Base-by-base conservation (phyloP, 768 basidiomycete genomes). In the Trametes elegans region DNA sequence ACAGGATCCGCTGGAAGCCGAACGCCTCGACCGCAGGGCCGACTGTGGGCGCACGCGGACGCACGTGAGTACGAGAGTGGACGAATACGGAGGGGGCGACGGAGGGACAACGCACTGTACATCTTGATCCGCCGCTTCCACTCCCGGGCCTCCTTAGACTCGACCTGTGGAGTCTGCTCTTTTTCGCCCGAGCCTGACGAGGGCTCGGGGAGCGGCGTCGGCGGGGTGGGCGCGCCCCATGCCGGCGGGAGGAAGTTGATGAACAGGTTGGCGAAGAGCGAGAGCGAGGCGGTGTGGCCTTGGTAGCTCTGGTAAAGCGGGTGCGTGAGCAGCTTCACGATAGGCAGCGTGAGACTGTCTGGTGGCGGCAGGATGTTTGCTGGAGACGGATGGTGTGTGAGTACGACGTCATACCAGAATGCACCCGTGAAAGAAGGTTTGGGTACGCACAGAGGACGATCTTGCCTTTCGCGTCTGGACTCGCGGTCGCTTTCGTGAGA, bases 11-110 rank as follows among this genome's bases (percentile, higher is more conserved):
- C 63, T 88, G 77, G 63, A 82, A 89, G 7, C 91, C 91, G 66
- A 93, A 93, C 3, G 91, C 91, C 67, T 93, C 91, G 58, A 92
- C 71, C 32, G 87, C 85, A 14, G 88, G 91, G 7, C 84, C 87
- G 60, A 93, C 90, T 93, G 55, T 4, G 19, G 21, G 41, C 44
- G 11, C 11, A 21, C 8, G 34, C 27, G 16, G 39, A 38, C 8
- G 34, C 54, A 5, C 57, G 53, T 35, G 21, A 34, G 26, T 31
- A 58, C 49, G 42, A 48, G 27, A 36, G 21, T 13, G 34, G 13
- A 2, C 24, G 24, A 14, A 7, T 14, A 26, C 41, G 41, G 13
- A 14, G 24, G 13, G 35, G 19, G 7, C 11, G 9, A 55, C 1
- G 39, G 13, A 21, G 24, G 60, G 32, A 24, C 21, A 16, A 84